A percentile compares a stretch with the other conserved stretches of the same genome.
Conservation (phyloP, 768 basidiomycete species). For the Auriculariales sp. region DNA sequence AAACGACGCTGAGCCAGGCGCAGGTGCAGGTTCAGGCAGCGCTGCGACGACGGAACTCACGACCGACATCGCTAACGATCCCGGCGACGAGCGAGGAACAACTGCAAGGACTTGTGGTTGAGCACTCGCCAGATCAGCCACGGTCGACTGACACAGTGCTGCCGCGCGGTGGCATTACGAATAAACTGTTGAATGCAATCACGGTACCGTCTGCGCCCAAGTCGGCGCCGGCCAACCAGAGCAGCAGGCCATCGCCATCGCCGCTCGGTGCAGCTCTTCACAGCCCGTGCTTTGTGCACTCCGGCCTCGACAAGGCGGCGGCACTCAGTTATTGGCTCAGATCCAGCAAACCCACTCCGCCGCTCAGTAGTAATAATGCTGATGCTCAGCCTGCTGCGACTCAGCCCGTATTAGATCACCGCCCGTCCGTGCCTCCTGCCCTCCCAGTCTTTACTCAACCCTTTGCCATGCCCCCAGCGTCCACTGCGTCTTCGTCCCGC, state of each 20-base stretch:
- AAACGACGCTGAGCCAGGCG: slow-evolving; percentile 23
- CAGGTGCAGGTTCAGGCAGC: slow-evolving; percentile 21
- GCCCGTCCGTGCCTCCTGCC: too few species aligned
- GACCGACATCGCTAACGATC: slow-evolving; percentile 4
- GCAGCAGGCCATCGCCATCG: not conserved
- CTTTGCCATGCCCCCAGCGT: slow-evolving; percentile 4
- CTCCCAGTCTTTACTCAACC: slow-evolving; percentile 6
- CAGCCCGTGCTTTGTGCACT: slow-evolving; percentile 90
- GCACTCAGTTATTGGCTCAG: slow-evolving; percentile 65
- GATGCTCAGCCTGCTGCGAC: slow-evolving; percentile 3
- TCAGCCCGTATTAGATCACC: slow-evolving; percentile 7
- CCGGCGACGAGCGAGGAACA: slow-evolving; percentile 6
- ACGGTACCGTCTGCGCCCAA: not conserved
- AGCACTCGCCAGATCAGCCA: not conserved
- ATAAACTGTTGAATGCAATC: not conserved
- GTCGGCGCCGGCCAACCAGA: not conserved
- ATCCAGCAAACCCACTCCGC: slow-evolving; percentile 8
- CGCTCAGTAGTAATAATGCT: not conserved
- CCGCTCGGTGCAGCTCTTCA: slow-evolving; percentile 21
- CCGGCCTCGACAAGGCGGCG: slow-evolving; percentile 70
- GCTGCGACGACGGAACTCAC: slow-evolving; percentile 4
- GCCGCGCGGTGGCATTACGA: not conserved
- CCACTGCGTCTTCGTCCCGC: slow-evolving; percentile 12
- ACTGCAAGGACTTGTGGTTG: slow-evolving; percentile 4
- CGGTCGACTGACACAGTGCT: not conserved